phyloP scores from a whole-genome alignment of 495 filamentous ascomycete genomes.

The Staphylotrichum tortipilum region DNA sequence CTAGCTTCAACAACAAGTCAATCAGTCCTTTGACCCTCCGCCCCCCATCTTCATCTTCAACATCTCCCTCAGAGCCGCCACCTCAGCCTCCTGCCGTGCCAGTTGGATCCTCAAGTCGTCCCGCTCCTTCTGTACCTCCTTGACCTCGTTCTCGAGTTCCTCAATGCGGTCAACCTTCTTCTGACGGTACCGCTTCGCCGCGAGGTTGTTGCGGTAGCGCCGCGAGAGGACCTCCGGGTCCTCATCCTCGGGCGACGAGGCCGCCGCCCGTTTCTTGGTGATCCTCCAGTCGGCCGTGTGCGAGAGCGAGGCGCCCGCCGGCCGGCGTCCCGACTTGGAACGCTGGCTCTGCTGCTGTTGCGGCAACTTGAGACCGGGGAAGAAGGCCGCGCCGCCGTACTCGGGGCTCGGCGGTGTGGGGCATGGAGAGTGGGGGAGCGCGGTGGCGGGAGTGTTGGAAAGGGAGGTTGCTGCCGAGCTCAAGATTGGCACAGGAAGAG shows the following conservation, averaged over 20 bases:
- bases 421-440: background rate
- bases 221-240: slow-evolving; percentile 32
- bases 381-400: background rate
- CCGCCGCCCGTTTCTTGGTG: background rate
- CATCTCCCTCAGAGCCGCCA: slow-evolving; percentile 36
- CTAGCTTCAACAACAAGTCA: no score
- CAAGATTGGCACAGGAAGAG: background rate
- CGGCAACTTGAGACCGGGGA: slow-evolving; percentile 11
- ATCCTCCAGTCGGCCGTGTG: background rate
- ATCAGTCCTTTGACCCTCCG: background rate
- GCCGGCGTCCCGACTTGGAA: slow-evolving; percentile 7
- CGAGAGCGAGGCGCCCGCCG: background rate
- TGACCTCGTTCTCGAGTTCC: slow-evolving; percentile 53
- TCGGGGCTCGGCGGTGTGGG: background rate
- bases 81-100: slow-evolving; percentile 57
- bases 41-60: slow-evolving; percentile 25
- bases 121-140: slow-evolving; percentile 49
- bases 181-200: slow-evolving; percentile 63
- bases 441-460: background rate
- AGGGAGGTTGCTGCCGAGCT: background rate
- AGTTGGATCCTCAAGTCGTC: slow-evolving; percentile 57
- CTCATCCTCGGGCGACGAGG: slow-evolving; percentile 1
- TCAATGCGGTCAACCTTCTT: slow-evolving; percentile 58
- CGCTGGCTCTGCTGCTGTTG: background rate
- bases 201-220: slow-evolving; percentile 59